Base-by-base conservation (phyloP, 2,329 filamentous ascomycete genomes). In the Sporothrix globosa region DNA sequence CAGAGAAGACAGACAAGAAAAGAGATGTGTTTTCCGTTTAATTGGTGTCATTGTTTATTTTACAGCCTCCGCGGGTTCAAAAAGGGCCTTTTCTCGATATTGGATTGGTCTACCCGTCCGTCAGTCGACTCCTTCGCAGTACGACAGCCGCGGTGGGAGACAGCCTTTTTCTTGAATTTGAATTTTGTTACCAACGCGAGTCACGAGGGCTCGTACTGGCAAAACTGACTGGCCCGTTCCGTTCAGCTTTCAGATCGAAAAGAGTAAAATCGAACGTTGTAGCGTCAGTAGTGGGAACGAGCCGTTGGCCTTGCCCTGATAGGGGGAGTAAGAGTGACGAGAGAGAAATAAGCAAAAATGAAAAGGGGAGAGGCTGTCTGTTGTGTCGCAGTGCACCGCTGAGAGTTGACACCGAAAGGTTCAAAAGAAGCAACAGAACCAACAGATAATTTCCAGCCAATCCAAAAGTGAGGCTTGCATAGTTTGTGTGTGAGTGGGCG, bases 381-480 rank as follows among this genome's bases (percentile, higher is more conserved):
- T 30, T 30, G 27, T 30, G 27, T 24, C 56, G 56, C 41, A 60
- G 41, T 34, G 19, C 34, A 44, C 54, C 17, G 34, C 0, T 61
- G 56, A 61, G 34, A 44, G 56, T 17, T n/a, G 17, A 39, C 41
- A 44, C 11, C 2, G 41, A 44, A 17, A 44, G 14, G 11, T 7
- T 44, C 3, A 44, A 44, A 4, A 44, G 14, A 17, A 14, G 3
- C 6, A 44, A 44, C 11, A 44, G 14, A 3, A 17, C 10, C 3
- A 44, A 44, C 41, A 14, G 56, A 34, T 21, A 7, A 34, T 54
- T 24, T 17, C 67, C 67, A 58, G n/a, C 44, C 56, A 50, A 52
- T 11, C 21, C 30, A 72, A 72, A 69, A 67, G 65, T 69, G 68
- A 72, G 71, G 71, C 71, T 70, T 63, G 54, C 41, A 50, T 19